phyloP scores from a whole-genome alignment of 176 grass and related monocot species.

The Carex myosuroides region DNA sequence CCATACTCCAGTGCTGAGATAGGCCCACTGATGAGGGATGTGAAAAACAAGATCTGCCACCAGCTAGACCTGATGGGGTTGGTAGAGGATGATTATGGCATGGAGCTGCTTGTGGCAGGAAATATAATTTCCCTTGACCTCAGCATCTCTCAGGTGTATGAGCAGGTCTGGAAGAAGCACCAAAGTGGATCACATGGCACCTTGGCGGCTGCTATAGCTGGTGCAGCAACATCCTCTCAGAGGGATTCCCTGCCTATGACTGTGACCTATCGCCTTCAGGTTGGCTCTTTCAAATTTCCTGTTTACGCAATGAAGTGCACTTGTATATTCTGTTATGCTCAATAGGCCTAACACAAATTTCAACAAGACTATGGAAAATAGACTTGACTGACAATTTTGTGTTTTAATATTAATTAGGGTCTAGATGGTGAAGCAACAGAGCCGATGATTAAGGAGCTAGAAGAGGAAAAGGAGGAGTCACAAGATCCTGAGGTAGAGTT shows the following conservation, averaged over 20 bases:
- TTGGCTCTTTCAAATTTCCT: conserved; percentile 17
- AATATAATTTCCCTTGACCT: conserved; percentile 99
- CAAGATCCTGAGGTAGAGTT: conserved; percentile 98
- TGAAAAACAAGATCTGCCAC: conserved; percentile 98
- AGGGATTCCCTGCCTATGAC: conserved; percentile 95
- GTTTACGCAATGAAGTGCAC: neutral
- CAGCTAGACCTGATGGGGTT: conserved; percentile 91
- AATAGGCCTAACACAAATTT: neutral
- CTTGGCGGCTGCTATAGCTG: conserved; percentile 34
- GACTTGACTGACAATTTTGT: neutral
- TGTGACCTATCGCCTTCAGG: conserved; percentile 92
- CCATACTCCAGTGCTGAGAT: conserved; percentile 89
- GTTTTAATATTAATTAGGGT: conserved; percentile 45
- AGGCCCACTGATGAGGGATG: conserved; percentile 93
- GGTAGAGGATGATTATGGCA: conserved; percentile 91
- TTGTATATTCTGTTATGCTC: neutral
- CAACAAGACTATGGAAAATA: neutral
- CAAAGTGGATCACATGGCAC: conserved; percentile 60
- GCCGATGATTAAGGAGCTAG: conserved; percentile 98
- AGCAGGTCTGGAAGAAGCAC: conserved; percentile 92
- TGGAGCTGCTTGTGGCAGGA: conserved; percentile 90
- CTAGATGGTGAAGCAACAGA: conserved; percentile 99
- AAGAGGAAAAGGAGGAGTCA: conserved; percentile 97
- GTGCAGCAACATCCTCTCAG: conserved; percentile 40
- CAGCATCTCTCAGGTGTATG: conserved; percentile 90